These are phyloP conservation scores for Mucor sp. DNA, from an alignment of 371 early-diverging fungal species.

Conservation along the genomic window DNA sequence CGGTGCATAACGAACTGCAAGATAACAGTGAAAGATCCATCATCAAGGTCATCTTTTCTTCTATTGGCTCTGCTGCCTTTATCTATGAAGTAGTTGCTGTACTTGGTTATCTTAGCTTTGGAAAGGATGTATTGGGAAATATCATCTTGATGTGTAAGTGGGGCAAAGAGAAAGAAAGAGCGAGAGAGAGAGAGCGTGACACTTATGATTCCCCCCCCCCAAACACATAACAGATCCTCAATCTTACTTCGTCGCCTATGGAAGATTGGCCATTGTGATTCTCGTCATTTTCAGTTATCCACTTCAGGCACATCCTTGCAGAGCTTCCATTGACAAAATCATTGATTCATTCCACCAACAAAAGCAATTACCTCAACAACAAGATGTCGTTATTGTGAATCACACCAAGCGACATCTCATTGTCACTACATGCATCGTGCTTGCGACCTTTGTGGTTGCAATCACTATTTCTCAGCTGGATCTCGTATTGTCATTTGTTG, in stretches of 20 bases:
- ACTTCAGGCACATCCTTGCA: constrained; percentile 97
- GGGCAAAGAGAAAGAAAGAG: not conserved
- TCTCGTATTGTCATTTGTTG: constrained; percentile 91
- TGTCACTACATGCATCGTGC: constrained; percentile 72
- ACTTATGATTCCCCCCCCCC: no score
- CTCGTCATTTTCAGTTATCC: constrained; percentile 97
- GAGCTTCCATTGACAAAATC: constrained; percentile 91
- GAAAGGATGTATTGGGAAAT: constrained; percentile 84
- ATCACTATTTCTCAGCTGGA: constrained; percentile 77
- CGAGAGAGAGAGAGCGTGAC: not conserved
- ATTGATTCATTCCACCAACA: constrained; percentile 22
- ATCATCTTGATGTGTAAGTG: constrained; percentile 84
- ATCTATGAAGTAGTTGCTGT: constrained; percentile 94
- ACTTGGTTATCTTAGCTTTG: constrained; percentile 95
- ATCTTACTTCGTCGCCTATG: constrained; percentile 77
- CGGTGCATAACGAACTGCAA: constrained; percentile 89
- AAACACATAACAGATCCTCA: constrained; percentile 66
- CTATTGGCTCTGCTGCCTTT: constrained; percentile 78
- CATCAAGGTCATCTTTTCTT: constrained; percentile 65
- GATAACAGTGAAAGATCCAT: constrained; percentile 77
- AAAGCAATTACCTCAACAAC: constrained; percentile 2
- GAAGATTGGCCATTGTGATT: constrained; percentile 88
- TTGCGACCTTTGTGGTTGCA: constrained; percentile 72
- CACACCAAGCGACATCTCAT: constrained; percentile 45
- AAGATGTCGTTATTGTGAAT: constrained; percentile 23